Percentiles rank a stretch among this genome's conserved stretches.
phyloP scores from a whole-genome alignment of 805 yeast genomes.

The Sporopachydermia quercuum region DNA sequence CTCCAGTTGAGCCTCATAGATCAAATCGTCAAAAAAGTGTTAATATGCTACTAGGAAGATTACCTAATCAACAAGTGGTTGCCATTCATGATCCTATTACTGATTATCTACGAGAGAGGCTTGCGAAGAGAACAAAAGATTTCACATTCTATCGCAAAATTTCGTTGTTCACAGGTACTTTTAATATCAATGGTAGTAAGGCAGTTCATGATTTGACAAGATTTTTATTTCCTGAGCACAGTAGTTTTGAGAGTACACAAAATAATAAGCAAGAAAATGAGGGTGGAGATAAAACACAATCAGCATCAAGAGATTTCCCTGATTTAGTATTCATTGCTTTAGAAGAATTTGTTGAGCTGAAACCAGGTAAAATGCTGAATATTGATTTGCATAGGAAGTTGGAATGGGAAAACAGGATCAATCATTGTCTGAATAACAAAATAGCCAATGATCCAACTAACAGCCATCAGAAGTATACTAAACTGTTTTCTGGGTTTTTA shows the following conservation, averaged over 20 bases:
- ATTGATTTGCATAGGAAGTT: slow-evolving; percentile 42
- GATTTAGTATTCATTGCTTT: slow-evolving; percentile 57
- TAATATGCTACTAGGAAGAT: slow-evolving; percentile 72
- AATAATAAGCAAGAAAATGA: slow-evolving; percentile 14
- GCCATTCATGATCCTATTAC: slow-evolving; percentile 74
- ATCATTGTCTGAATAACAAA: slow-evolving; percentile 25
- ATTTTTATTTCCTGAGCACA: slow-evolving; percentile 68
- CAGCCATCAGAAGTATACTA: slow-evolving; percentile 31
- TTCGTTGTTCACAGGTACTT: slow-evolving; percentile 67
- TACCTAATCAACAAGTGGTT: slow-evolving; percentile 57
- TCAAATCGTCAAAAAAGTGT: slow-evolving; percentile 67
- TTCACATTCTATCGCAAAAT: slow-evolving; percentile 51
- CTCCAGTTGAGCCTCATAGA: background rate
- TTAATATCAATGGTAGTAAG: slow-evolving; percentile 67
- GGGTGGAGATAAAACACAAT: slow-evolving; percentile 21
- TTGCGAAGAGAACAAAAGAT: slow-evolving; percentile 31
- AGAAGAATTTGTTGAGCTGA: slow-evolving; percentile 59
- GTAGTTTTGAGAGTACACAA: background rate
- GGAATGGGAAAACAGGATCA: slow-evolving; percentile 51
- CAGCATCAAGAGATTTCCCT: slow-evolving; percentile 26
- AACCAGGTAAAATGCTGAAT: slow-evolving; percentile 47
- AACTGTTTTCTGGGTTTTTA: slow-evolving; percentile 72
- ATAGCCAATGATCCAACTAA: slow-evolving; percentile 7
- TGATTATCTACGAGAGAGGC: slow-evolving; percentile 62
- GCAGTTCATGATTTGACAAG: slow-evolving; percentile 41